phyloP scores from a whole-genome alignment of 1,284 basidiomycete species.

The Chiua sp. region DNA sequence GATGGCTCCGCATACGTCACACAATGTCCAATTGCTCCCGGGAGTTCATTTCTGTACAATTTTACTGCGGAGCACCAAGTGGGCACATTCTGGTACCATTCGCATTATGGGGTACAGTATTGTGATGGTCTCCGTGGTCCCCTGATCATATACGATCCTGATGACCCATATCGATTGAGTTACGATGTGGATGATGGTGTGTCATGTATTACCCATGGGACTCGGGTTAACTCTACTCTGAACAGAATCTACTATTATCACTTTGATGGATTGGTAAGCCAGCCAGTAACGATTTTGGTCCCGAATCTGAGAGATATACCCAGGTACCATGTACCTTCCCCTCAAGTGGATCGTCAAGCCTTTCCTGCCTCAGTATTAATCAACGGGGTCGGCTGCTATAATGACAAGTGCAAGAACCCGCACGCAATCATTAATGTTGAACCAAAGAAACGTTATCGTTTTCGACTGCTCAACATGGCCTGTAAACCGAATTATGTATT shows the following conservation, averaged over 20 bases:
- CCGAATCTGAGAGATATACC: constrained; percentile 10
- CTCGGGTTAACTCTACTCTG: constrained; percentile 4
- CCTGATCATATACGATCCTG: constrained; percentile 36
- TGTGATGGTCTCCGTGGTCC: constrained; percentile 21
- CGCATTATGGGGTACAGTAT: constrained; percentile 38
- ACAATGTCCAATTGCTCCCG: constrained; percentile 28
- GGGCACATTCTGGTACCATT: constrained; percentile 52
- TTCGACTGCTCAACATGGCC: constrained; percentile 44
- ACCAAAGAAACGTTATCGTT: constrained; percentile 39
- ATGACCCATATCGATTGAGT: constrained; percentile 29
- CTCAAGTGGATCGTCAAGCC: constrained; percentile 2
- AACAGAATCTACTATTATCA: constrained; percentile 42
- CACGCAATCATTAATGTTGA: constrained; percentile 37
- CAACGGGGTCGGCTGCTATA: constrained; percentile 50
- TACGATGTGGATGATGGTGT: constrained; percentile 40
- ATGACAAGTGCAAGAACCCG: constrained; percentile 33
- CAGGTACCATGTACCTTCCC: constrained; percentile 36
- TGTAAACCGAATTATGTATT: constrained; percentile 45
- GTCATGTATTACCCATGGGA: not conserved
- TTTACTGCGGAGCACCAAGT: constrained; percentile 39
- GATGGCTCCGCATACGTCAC: constrained; percentile 30
- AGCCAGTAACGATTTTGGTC: constrained; percentile 1
- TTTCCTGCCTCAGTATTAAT: constrained; percentile 46
- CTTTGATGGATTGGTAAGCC: constrained; percentile 28
- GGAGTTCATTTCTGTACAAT: constrained; percentile 30